phyloP scores from a whole-genome alignment of 2,329 filamentous ascomycete species.

The Dryadomyces quercus-mongolicae region DNA sequence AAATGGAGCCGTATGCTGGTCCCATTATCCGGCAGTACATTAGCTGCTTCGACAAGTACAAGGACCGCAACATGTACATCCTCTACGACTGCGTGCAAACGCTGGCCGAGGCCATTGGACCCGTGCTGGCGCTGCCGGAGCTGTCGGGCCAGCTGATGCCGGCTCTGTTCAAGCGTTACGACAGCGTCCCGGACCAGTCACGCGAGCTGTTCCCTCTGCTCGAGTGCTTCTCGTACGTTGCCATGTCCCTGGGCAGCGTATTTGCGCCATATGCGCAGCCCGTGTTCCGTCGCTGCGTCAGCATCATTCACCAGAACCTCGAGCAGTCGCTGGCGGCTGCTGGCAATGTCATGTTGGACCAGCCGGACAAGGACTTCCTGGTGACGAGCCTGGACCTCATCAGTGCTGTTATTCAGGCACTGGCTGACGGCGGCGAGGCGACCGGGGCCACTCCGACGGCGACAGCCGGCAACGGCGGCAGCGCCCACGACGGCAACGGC shows the following conservation, averaged over 20 bases:
- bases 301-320: slow-evolving; percentile 84
- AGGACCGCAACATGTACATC: slow-evolving; percentile 98
- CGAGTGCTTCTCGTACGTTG: slow-evolving; percentile 93
- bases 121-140: slow-evolving; percentile 65
- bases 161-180: slow-evolving; percentile 77
- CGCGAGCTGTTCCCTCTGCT: slow-evolving; percentile 87
- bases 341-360: slow-evolving; percentile 56
- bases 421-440: slow-evolving; percentile 52
- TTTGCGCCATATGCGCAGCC: slow-evolving; percentile 79
- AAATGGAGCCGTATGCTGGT: slow-evolving; percentile 72
- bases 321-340: slow-evolving; percentile 64
- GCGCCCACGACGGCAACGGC: too few relatives aligned
- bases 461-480: not conserved
- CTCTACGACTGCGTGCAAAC: slow-evolving; percentile 98
- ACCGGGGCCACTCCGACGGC: too few relatives aligned
- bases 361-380: slow-evolving; percentile 91
- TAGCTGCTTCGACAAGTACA: slow-evolving; percentile 85
- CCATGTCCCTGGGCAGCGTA: slow-evolving; percentile 66
- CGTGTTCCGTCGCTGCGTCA: slow-evolving; percentile 79
- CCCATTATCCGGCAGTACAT: slow-evolving; percentile 91
- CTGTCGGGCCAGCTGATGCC: slow-evolving; percentile 87
- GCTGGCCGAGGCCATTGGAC: slow-evolving; percentile 80
- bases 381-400: slow-evolving; percentile 90
- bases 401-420: slow-evolving; percentile 84
- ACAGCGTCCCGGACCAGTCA: slow-evolving; percentile 75